Conservation (phyloP, 164 flowering plant genomes). For the Annona squamosa region DNA sequence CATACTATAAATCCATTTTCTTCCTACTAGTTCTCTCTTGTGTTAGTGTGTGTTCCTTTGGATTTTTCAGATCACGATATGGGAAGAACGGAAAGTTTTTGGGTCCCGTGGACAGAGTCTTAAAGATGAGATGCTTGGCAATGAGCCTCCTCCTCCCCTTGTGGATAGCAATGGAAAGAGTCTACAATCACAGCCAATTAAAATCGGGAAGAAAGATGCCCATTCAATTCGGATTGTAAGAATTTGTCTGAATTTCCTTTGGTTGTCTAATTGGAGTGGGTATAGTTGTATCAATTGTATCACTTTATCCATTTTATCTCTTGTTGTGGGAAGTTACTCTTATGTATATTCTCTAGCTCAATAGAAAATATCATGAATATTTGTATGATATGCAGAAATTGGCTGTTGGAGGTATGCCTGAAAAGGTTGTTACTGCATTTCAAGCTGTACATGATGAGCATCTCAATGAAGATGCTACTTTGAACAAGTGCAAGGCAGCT, state of each 20-base stretch:
- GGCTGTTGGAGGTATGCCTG: constrained; percentile 77
- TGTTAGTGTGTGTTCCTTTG: not conserved
- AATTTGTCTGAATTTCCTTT: not conserved
- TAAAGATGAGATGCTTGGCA: constrained; percentile 68
- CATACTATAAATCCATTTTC: not conserved
- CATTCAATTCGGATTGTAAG: constrained; percentile 77
- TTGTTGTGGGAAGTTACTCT: not conserved
- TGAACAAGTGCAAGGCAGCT: constrained; percentile 52
- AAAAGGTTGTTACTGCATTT: constrained; percentile 72
- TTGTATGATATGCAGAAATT: constrained; percentile 52
- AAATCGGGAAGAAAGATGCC: constrained; percentile 76
- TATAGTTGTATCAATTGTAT: too few species aligned
- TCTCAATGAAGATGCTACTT: constrained; percentile 49
- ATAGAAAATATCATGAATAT: not conserved
- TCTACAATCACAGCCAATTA: constrained; percentile 60
- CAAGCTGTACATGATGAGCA: constrained; percentile 61
- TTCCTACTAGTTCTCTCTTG: not conserved
- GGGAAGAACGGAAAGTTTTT: constrained; percentile 96
- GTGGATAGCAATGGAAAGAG: constrained; percentile 48
- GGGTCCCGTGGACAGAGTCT: constrained; percentile 85
- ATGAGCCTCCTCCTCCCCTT: constrained; percentile 35
- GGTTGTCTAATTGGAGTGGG: not conserved
- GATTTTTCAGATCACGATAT: constrained; percentile 58
- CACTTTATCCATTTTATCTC: too few species aligned
- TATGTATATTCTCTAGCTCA: not conserved